Evolutionary conservation across 768 basidiomycete genomes (phyloP).

Genomic region (Lentinula boryana): DNA sequence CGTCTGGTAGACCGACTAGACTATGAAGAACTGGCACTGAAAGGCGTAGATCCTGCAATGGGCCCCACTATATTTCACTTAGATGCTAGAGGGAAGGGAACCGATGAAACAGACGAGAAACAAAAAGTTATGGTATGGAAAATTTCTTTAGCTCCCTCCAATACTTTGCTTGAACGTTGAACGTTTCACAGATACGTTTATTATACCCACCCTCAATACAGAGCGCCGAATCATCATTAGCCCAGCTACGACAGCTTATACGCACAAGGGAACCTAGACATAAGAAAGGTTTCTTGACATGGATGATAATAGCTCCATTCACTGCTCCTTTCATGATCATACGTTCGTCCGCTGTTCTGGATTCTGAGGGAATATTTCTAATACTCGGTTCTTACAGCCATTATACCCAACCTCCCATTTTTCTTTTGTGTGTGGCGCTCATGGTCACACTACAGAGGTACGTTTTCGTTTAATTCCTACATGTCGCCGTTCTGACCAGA

Average conservation of each 20-base stretch:
- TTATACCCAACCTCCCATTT: conserved; percentile 80
- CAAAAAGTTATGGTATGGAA: conserved; percentile 8
- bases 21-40: conserved; percentile 76
- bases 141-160: conserved; percentile 3
- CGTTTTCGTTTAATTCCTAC: neutral
- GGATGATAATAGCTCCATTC: conserved; percentile 62
- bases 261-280: conserved; percentile 56
- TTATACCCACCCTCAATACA: conserved; percentile 48
- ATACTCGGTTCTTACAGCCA: conserved; percentile 32
- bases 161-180: neutral
- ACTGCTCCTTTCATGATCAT: conserved; percentile 75
- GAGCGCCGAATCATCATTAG: conserved; percentile 25
- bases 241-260: conserved; percentile 47
- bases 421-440: conserved; percentile 84
- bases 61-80: conserved; percentile 42
- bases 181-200: conserved; percentile 50
- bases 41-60: conserved; percentile 63
- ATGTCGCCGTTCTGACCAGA: neutral
- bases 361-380: too few relatives aligned
- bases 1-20: conserved; percentile 65
- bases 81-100: conserved; percentile 12
- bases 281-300: conserved; percentile 56
- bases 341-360: conserved; percentile 40
- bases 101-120: conserved; percentile 11
- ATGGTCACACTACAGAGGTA: conserved; percentile 82